Base-by-base conservation (phyloP, 1,139 yeast species). In the Meyerozyma guilliermondii region DNA sequence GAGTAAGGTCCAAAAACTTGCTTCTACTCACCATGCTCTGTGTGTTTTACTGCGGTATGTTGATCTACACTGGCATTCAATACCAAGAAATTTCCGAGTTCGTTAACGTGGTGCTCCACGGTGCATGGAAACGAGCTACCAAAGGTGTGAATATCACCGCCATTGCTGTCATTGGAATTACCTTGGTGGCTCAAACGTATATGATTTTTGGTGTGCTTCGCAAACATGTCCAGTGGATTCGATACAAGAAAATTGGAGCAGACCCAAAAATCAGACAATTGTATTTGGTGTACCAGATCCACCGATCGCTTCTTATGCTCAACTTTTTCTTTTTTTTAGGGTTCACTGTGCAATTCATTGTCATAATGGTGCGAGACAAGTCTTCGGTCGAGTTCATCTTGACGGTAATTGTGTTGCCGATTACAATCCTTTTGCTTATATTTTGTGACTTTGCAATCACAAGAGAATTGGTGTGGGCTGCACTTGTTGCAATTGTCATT, bases 301-400 rank as follows among this genome's bases (percentile, higher is more conserved):
- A 71, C 53, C 52, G 75, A 37, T 58, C 74, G 5, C 58, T 74
- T 34, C 59, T 75, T 26, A 65, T 73, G 39, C 71, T 73, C 49
- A 76, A 70, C 49, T 69, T 74, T 43, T 75, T 73, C 63, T 74
- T 74, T 59, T 74, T 76, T 48, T 55, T 76, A 37, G 81, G 80
- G 1, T 77, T 76, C 55, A 74, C 81, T 1, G 66, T 76, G 30
- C 82, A 77, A 54, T 77, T 76, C 50, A 56, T 73, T 27, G 78
- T 75, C 33, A 74, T 77, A 43, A 74, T 76, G 62, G 61, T 74
- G 28, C 45, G 53, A 24, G 59, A 71, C 42, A 63, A 61, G 40
- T 53, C 57, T 17, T 75, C 76, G 9, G 62, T 63, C 11, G 81
- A 77, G 51, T 77, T 76, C 51, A 74, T 67, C 3, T 60, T 77